Evolutionary conservation across 352 stramenopile species (phyloP).

Genomic region (Thraustotheca clavata): DNA sequence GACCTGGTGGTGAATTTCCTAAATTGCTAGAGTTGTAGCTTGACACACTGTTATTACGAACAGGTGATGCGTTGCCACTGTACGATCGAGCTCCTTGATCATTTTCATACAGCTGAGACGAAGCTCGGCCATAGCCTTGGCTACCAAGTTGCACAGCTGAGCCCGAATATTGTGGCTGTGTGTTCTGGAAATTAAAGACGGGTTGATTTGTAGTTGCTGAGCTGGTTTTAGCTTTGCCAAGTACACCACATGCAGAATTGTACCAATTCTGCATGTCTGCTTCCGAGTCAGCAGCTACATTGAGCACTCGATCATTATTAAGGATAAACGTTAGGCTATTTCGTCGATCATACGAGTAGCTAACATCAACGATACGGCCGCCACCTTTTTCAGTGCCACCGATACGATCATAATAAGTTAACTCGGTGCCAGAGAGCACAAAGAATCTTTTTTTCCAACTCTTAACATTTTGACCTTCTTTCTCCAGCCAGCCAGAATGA

Average conservation of each 20-base stretch:
- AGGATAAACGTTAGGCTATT: conserved; percentile 46
- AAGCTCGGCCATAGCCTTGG: background rate
- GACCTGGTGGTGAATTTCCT: background rate
- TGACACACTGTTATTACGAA: too few species aligned
- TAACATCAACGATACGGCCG: conserved; percentile 41
- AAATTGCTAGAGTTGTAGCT: background rate
- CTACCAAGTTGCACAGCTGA: too few species aligned
- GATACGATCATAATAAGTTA: conserved; percentile 47
- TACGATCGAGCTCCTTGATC: too few species aligned
- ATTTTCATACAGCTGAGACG: background rate
- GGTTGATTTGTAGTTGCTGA: too few species aligned
- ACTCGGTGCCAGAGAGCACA: conserved; percentile 58
- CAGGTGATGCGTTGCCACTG: too few species aligned
- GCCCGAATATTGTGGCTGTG: background rate
- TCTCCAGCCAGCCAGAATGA: conserved; percentile 61
- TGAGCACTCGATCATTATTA: conserved; percentile 72
- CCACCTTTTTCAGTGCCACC: conserved; percentile 55
- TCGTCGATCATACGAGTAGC: conserved; percentile 36
- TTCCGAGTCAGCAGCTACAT: conserved; percentile 54
- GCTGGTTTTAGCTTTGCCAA: too few species aligned
- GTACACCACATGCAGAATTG: conserved; percentile 24
- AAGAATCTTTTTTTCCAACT: conserved; percentile 81
- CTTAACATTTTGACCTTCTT: conserved; percentile 75
- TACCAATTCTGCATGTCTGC: conserved; percentile 72
- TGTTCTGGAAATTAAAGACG: background rate